phyloP scores from a whole-genome alignment of 768 basidiomycete genomes.

The Suillus ampliporus region DNA sequence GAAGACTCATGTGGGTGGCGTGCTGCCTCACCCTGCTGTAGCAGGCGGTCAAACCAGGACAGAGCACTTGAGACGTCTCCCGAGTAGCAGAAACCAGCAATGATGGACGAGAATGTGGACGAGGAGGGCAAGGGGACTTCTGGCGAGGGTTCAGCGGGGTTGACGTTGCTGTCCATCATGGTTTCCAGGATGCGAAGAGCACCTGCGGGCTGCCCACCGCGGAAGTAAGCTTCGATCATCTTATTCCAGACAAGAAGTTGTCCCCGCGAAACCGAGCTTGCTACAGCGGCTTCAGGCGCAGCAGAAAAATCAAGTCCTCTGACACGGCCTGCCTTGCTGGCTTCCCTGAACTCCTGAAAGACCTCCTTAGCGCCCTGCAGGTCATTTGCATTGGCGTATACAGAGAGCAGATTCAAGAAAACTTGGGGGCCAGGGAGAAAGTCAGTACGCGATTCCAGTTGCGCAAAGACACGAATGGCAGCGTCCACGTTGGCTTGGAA shows the following conservation, averaged over 20 bases:
- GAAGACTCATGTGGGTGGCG: slow-evolving; percentile 49
- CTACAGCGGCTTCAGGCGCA: slow-evolving; percentile 17
- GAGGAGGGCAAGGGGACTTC: slow-evolving; percentile 63
- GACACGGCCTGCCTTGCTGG: slow-evolving; percentile 46
- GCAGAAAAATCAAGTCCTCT: slow-evolving; percentile 25
- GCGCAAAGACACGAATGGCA: slow-evolving; percentile 68
- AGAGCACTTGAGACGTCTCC: slow-evolving; percentile 66
- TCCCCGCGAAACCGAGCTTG: slow-evolving; percentile 31
- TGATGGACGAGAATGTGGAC: slow-evolving; percentile 66
- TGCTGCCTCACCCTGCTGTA: slow-evolving; percentile 46
- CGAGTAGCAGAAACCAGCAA: slow-evolving; percentile 65
- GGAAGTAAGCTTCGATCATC: slow-evolving; percentile 80
- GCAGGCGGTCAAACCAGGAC: slow-evolving; percentile 73
- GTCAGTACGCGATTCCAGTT: slow-evolving; percentile 54
- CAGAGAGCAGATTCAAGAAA: slow-evolving; percentile 62
- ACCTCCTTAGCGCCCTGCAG: slow-evolving; percentile 58
- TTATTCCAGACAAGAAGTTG: slow-evolving; percentile 68
- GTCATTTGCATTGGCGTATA: slow-evolving; percentile 59
- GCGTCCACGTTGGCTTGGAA: slow-evolving; percentile 59
- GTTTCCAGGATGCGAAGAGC: slow-evolving; percentile 70
- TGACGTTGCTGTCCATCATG: slow-evolving; percentile 62
- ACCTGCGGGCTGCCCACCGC: slow-evolving; percentile 60
- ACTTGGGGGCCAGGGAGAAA: slow-evolving; percentile 39
- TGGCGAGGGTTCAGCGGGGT: slow-evolving; percentile 35
- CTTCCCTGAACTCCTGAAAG: slow-evolving; percentile 62